A percentile compares a stretch with the other conserved stretches of the same genome.
phyloP scores from a whole-genome alignment of 2,329 filamentous ascomycete species.

The Alternaria rosae region DNA sequence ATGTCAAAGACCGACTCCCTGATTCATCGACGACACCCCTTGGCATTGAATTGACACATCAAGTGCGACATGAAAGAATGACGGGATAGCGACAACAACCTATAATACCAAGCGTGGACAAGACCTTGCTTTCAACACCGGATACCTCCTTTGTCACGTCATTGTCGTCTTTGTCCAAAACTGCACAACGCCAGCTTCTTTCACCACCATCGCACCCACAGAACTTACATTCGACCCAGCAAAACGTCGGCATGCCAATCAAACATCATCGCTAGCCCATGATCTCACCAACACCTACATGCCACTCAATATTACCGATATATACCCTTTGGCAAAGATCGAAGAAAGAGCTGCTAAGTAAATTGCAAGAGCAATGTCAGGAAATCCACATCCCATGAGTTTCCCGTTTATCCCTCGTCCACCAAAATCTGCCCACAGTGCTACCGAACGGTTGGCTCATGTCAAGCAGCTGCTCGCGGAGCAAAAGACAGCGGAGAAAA shows the following conservation, averaged over 20 bases:
- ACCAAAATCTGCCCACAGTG: background rate
- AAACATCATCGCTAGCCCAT: background rate
- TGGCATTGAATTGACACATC: background rate
- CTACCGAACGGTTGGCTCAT: background rate
- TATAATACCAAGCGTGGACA: background rate
- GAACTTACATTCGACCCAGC: too few relatives aligned
- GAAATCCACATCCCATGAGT: too few relatives aligned
- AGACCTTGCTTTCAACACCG: fast-evolving
- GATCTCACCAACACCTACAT: background rate
- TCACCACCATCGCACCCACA: background rate
- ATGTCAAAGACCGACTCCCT: background rate
- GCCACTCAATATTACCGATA: background rate
- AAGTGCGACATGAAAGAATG: background rate
- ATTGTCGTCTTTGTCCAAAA: background rate
- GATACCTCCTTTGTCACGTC: background rate
- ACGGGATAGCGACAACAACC: background rate
- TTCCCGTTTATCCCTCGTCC: background rate
- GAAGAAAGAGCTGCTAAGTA: background rate
- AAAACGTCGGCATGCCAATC: background rate
- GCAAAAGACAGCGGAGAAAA: background rate
- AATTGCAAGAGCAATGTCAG: background rate
- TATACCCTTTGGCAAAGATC: background rate
- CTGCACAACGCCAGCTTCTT: background rate
- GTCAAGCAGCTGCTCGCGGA: background rate
- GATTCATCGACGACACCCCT: background rate